Base-by-base conservation (phyloP, 306 rosid species). In the Carpinus viminea region DNA sequence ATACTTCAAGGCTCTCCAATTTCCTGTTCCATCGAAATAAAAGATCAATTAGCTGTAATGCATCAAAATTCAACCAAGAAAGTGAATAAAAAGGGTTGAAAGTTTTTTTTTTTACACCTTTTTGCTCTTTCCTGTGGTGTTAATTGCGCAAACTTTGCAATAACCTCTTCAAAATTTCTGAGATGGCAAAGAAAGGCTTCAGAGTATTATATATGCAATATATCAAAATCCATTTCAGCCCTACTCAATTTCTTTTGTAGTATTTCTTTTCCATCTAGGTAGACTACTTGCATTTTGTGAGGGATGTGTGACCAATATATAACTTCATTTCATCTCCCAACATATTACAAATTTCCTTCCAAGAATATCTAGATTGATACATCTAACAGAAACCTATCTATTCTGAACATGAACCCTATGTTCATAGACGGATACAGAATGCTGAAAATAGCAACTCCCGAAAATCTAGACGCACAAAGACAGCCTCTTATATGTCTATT, bases 1-100 rank as follows among this genome's bases (percentile, higher is more conserved):
- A 77, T 90, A 92, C 97, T 85, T 89, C 96, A 80, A 92, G 97
- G 82, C 91, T 89, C 78, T 90, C 96, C 96, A 90, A 64, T 83
- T 92, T 92, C 89, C 93, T 90, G 93, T 68, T 80, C 77, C 79
- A 85, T 48, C 66, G 78, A 74, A 85, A 79, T 4, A 36, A 76
- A 85, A 79, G 74, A 65, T 8, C 74, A 55, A 56, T 86, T 79
- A 83, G 76, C 73, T 74, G 12, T 24, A 36, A 70, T 74, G 69
- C 54, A 70, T 80, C 21, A 79, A 72, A 51, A 62, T 45, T 61
- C 75, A 79, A 68, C 66, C 76, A 60, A 51, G 62, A 74, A 74
- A 82, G 48, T n/a, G 16, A 60, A 56, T 34, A n/a, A 59, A 77
- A 68, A 18, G 13, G 4, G 7, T 71, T 17, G 11, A 16, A 81